Percentiles rank a stretch among this genome's conserved stretches.
phyloP scores from a whole-genome alignment of 331 rosid genomes.

The Rhamnella rubrinervis region DNA sequence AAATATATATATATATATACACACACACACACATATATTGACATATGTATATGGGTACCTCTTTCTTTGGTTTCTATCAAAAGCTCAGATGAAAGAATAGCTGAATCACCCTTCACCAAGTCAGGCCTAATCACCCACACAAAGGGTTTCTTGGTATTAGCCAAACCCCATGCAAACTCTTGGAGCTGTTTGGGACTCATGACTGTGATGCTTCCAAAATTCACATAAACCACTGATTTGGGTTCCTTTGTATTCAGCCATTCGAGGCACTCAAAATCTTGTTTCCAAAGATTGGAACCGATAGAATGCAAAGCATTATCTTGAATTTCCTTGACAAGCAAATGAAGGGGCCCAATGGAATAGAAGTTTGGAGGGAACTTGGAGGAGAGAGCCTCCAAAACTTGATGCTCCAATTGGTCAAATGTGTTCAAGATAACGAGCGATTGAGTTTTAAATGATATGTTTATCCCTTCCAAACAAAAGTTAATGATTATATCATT shows the following conservation, averaged over 20 bases:
- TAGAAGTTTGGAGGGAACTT: neutral
- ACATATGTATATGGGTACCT: neutral
- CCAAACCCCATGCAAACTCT: constrained; percentile 38
- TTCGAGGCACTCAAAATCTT: constrained; percentile 8
- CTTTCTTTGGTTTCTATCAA: constrained; percentile 16
- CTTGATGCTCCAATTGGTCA: constrained; percentile 18
- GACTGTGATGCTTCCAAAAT: constrained; percentile 26
- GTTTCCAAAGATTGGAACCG: constrained; percentile 27
- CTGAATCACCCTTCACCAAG: constrained; percentile 13
- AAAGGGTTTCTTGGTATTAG: constrained; percentile 26
- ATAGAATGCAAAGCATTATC: neutral
- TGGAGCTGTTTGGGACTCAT: neutral
- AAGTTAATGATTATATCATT: constrained; percentile 3
- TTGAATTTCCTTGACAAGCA: neutral
- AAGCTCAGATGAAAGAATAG: constrained; percentile 5
- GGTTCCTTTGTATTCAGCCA: constrained; percentile 27
- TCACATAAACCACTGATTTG: constrained; percentile 29
- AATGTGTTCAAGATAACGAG: constrained; percentile 26
- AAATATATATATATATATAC: no score
- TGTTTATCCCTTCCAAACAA: fast-evolving
- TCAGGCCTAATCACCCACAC: constrained; percentile 35
- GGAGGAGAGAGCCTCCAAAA: constrained; percentile 4
- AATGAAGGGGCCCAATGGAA: constrained; percentile 27
- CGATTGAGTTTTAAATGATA: neutral
- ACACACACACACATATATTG: no score